Conservation (phyloP, 1,139 yeast species). For the Lodderomyces theae region DNA sequence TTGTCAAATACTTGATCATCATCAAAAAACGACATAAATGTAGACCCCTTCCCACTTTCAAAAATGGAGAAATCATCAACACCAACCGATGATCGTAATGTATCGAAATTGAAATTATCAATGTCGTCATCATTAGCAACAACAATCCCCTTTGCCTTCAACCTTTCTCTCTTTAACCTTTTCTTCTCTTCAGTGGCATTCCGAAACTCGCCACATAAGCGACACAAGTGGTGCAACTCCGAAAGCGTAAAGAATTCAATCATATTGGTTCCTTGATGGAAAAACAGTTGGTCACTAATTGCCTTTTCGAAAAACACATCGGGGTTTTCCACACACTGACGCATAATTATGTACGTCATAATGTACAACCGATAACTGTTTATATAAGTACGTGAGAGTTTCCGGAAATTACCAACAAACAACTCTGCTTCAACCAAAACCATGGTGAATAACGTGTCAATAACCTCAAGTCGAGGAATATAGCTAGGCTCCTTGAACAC, state of each 20-base stretch:
- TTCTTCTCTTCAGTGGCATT: constrained; percentile 37
- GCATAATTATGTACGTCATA: constrained; percentile 41
- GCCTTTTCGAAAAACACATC: constrained; percentile 36
- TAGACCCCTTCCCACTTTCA: constrained; percentile 4
- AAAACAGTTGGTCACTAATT: constrained; percentile 26
- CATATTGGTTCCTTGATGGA: constrained; percentile 42
- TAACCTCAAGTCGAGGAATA: constrained; percentile 31
- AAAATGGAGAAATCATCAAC: constrained; percentile 8
- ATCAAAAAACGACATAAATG: constrained; percentile 12
- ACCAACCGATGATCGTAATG: constrained; percentile 2
- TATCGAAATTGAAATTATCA: constrained; percentile 5
- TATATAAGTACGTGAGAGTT: constrained; percentile 37
- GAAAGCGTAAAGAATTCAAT: constrained; percentile 36
- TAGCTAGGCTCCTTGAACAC: constrained; percentile 21
- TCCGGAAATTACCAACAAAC: constrained; percentile 45
- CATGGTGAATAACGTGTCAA: constrained; percentile 34
- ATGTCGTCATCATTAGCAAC: constrained; percentile 4
- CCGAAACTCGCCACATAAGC: constrained; percentile 41
- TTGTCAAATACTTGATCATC: constrained; percentile 14
- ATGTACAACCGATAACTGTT: constrained; percentile 44
- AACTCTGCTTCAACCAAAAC: constrained; percentile 42
- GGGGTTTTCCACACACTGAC: constrained; percentile 45
- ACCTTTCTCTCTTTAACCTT: constrained; percentile 15
- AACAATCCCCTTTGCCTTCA: constrained; percentile 6
- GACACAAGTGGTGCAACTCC: constrained; percentile 38